Percentiles rank a stretch among this genome's conserved stretches.
These are phyloP conservation scores for Hypocrella siamensis DNA, from an alignment of 2,329 filamentous ascomycete genomes.

Conservation along the genomic window DNA sequence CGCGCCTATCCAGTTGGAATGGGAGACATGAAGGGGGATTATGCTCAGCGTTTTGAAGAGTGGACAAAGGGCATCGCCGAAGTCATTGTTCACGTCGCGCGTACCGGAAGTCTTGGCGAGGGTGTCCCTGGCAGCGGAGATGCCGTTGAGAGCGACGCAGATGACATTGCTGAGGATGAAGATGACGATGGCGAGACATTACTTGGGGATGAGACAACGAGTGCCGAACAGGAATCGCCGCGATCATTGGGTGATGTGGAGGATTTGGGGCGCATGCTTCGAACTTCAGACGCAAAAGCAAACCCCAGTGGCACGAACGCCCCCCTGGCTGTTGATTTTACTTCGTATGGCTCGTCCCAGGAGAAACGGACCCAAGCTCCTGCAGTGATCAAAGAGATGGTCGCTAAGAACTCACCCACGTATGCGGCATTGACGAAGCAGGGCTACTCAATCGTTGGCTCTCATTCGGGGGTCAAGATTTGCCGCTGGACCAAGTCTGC, in stretches of 20 bases:
- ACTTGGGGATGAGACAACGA: conserved; percentile 23
- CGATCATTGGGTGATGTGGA: conserved; percentile 61
- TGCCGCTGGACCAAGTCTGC: conserved; percentile 98
- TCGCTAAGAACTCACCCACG: conserved; percentile 77
- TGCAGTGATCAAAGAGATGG: conserved; percentile 69
- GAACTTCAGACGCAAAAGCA: conserved; percentile 24
- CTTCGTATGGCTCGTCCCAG: conserved; percentile 43
- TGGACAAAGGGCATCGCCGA: conserved; percentile 66
- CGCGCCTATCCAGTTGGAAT: conserved; percentile 79
- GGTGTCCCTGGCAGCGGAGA: conserved; percentile 68
- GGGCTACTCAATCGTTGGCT: conserved; percentile 88
- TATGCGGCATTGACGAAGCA: conserved; percentile 85
- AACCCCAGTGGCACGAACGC: conserved; percentile 13
- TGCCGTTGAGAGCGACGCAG: conserved; percentile 70
- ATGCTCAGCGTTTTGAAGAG: conserved; percentile 49
- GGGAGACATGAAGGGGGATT: conserved; percentile 70
- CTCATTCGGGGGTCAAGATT: conserved; percentile 92
- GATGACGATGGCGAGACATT: conserved; percentile 38
- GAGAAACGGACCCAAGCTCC: conserved; percentile 26
- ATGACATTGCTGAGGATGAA: conserved; percentile 45
- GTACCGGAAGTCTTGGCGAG: conserved; percentile 43
- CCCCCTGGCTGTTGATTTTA: conserved; percentile 74
- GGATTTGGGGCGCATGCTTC: conserved; percentile 57
- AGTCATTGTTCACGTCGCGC: conserved; percentile 47
- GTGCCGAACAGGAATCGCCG: conserved; percentile 17